Base-by-base conservation (phyloP, 2,329 filamentous ascomycete species). In the Mycosphaerella arachidis region DNA sequence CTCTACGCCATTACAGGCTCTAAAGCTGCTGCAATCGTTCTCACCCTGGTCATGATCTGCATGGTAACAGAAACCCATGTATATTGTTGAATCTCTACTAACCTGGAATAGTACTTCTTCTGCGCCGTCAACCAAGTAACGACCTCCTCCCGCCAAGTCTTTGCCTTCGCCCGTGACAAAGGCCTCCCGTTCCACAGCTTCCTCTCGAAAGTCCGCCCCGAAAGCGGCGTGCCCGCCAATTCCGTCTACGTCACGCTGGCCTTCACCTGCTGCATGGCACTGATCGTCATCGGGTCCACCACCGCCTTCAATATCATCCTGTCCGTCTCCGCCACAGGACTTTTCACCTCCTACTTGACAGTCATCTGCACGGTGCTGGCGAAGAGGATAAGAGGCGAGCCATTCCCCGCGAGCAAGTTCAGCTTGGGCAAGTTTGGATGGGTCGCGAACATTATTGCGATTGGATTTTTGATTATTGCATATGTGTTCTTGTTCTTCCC, bases 261-360 rank as follows among this genome's bases (percentile, higher is more conserved):
- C 54, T 63, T 61, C 63, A 65, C 70, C 3, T 57, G 64, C 4
- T 56, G 68, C 3, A 57, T 69, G 27, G 67, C 66, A 24, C 54
- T 68, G 35, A 65, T 66, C 46, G 74, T 73, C 53, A 64, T 75
- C 35, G 74, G 72, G 43, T 71, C 70, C 43, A 75, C 72, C 20
- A 73, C 75, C n/a, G 75, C 74, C 18, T 74, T 80, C 58, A 73
- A 75, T 61, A 75, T 75, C 45, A 76, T 78, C 48, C 71, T 79
- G n/a, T 66, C 66, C 40, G 66, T 66, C 40, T 73, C 71, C 5
- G 71, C 74, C 8, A 73, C 69, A 12, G 76, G 76, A 1, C 68
- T 76, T n/a, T 54, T 67, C 37, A 67, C 65, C 5, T 67, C 68
- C 3, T 70, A 70, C 59, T 60, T 67, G 16, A 63, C 67, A 16